Evolutionary conservation across 257 asterid genomes (phyloP), one percentile per base, ranked within the genome.

Genomic region (Lantana camara): DNA sequence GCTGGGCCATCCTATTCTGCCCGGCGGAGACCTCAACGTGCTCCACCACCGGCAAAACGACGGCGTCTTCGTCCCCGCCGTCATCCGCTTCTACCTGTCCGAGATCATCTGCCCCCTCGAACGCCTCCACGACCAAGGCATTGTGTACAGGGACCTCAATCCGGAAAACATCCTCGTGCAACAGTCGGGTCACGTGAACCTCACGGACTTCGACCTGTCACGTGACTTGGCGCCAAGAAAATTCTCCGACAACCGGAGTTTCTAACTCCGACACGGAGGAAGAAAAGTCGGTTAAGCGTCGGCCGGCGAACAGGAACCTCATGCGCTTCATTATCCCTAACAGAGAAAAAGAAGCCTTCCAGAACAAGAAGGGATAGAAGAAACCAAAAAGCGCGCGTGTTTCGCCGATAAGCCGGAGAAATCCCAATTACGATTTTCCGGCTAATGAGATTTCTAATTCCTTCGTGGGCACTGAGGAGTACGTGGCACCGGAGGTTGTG

Each of bases 391-490:
- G 89, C 67, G 96, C 96, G 1, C 91, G 95, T 7, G 95, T 90
- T 2, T 85, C 93, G 3, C 97, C 97, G 0, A 82, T 83, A 20
- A 82, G 77, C 53, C 67, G 92, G 70, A 73, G 85, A 20, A 83
- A 67, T 38, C 61, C 66, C 2, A n/a, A n/a, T n/a, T 56, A 14
- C 51, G 70, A 71, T 7, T 52, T 72, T 14, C 7, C 47, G 0
- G 57, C 75, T 7, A 52, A 71, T 4, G 84, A 85, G 54, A 88
- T 91, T 2, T 85, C 91, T 4, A 75, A 90, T 71, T 90, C 97
- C 0, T 90, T 90, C 30, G 97, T 90, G 2, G 97, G 97, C 20
- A 90, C 95, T 0, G 95, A 87, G 38, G 97, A 90, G 16, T 90
- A 90, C 70, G 76, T 90, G 5, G 78, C 97, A 21, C 95, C 97